Base-by-base conservation (phyloP, 2,329 filamentous ascomycete species). In the Ophiostoma himal-ulmi region DNA sequence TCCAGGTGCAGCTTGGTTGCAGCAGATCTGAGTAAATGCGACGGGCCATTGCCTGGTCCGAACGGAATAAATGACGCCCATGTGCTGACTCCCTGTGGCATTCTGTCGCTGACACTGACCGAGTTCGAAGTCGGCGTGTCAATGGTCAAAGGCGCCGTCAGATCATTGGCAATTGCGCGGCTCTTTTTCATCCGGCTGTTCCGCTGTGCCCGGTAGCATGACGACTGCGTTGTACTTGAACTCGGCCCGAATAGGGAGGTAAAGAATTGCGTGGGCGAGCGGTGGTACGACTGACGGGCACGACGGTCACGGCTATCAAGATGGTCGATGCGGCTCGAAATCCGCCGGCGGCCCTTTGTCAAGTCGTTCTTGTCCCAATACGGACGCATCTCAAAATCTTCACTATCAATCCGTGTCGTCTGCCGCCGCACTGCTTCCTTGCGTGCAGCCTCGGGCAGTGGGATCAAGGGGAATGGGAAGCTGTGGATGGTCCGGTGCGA, bases 401-500 rank as follows among this genome's bases (percentile, higher is more conserved):
- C 22, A n/a, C n/a, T 30, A 13, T 44, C 41, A 36, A 17, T 3
- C 11, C 20, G 65, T 26, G 13, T 39, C 41, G n/a, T 68, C 70
- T 39, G 66, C 34, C 7, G 34, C 44, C 22, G 64, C 36, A 73
- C 41, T 1, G 76, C 76, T 62, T 78, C 75, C 20, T 75, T 74
- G n/a, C 73, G 75, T 10, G 75, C 77, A 3, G 78, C 78, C 62
- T 79, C 77, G 1, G 74, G 69, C 1, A 79, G 72, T 3, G 75
- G 74, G 17, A 80, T 78, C 41, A 80, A 69, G 1, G 75, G 72
- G 37, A 79, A 78, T 5, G 73, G 72, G 48, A 78, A 78, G 14
- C 72, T 77, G 70, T 73, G 75, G 48, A 64, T 36, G 1, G 70
- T 75, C 36, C 52, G 44, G 14, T 34, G 39, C 8, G 74, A 73